phyloP scores from a whole-genome alignment of 2,329 filamentous ascomycete species.

The Penicillium brevicompactum region DNA sequence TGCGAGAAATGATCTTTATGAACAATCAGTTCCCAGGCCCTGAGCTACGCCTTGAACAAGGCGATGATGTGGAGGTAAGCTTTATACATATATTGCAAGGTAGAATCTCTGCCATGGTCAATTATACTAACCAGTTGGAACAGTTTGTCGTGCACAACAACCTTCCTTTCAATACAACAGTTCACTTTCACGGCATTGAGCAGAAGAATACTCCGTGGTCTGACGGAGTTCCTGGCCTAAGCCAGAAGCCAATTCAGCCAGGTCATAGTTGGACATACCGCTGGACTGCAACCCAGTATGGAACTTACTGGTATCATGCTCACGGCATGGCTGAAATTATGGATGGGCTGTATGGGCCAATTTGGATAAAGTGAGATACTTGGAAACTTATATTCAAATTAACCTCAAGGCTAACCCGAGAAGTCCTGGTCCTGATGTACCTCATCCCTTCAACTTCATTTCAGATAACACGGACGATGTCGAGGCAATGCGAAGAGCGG shows the following conservation, averaged over 20 bases:
- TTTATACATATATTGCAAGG: neutral
- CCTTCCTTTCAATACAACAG: constrained; percentile 32
- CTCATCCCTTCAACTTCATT: constrained; percentile 56
- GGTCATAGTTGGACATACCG: constrained; percentile 54
- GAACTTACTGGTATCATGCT: constrained; percentile 57
- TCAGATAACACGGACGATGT: constrained; percentile 42
- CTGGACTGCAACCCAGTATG: constrained; percentile 58
- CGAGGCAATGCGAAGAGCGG: constrained; percentile 53
- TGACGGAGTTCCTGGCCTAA: constrained; percentile 61
- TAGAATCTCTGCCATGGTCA: neutral
- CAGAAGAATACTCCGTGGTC: constrained; percentile 58
- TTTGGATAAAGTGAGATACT: constrained; percentile 28
- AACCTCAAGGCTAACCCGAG: constrained; percentile 40
- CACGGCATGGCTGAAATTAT: constrained; percentile 41
- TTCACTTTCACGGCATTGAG: constrained; percentile 47
- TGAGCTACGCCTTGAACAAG: constrained; percentile 28
- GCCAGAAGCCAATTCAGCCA: constrained; percentile 56
- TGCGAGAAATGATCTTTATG: constrained; percentile 34
- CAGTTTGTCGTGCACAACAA: constrained; percentile 35
- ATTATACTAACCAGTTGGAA: neutral
- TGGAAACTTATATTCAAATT: neutral
- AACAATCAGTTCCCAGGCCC: constrained; percentile 38
- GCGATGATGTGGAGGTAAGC: constrained; percentile 32
- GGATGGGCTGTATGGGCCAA: constrained; percentile 61
- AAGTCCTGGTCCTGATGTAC: constrained; percentile 32